Percentiles rank a stretch among this genome's conserved stretches.
Conservation (phyloP, 2,329 filamentous ascomycete genomes). For the Colletotrichum sansevieriae region DNA sequence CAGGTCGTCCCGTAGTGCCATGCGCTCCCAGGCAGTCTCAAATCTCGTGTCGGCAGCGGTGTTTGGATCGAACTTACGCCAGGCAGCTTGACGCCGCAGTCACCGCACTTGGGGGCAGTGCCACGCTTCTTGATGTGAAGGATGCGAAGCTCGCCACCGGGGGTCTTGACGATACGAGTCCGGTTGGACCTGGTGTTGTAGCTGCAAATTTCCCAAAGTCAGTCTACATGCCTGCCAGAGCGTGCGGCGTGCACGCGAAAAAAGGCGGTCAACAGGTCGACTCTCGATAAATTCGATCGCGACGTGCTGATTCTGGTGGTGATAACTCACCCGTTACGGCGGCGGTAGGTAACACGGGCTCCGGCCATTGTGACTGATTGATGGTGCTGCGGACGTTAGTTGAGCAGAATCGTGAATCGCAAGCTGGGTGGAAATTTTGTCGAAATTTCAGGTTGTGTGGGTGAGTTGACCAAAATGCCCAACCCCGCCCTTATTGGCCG, state of each 20-base stretch:
- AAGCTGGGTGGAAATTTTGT: slow-evolving; percentile 10
- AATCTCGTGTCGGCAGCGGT: slow-evolving; percentile 24
- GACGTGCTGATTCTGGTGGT: background rate
- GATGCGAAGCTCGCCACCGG: slow-evolving; percentile 93
- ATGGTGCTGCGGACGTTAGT: slow-evolving; percentile 49
- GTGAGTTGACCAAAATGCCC: background rate
- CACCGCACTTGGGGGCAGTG: slow-evolving; percentile 98
- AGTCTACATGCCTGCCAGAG: slow-evolving; percentile 40
- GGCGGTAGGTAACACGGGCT: slow-evolving; percentile 77
- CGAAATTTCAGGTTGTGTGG: slow-evolving; percentile 15
- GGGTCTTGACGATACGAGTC: slow-evolving; percentile 95
- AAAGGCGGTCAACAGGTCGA: background rate
- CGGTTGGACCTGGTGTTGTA: slow-evolving; percentile 99
- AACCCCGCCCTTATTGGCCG: slow-evolving; percentile 45
- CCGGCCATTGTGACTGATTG: slow-evolving; percentile 68
- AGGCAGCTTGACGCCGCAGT: slow-evolving; percentile 97
- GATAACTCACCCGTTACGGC: slow-evolving; percentile 80
- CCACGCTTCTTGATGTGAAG: slow-evolving; percentile 99
- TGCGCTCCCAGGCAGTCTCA: slow-evolving; percentile 30
- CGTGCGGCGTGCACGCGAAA: background rate
- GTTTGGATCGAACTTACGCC: slow-evolving; percentile 79
- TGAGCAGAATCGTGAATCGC: slow-evolving; percentile 43
- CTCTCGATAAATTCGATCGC: slow-evolving; percentile 26
- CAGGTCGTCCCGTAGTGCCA: background rate
- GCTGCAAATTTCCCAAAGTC: slow-evolving; percentile 59